These are phyloP conservation scores for Coccomyxa subellipsoidea DNA, from an alignment of 163 green algal species.

Conservation along the genomic window DNA sequence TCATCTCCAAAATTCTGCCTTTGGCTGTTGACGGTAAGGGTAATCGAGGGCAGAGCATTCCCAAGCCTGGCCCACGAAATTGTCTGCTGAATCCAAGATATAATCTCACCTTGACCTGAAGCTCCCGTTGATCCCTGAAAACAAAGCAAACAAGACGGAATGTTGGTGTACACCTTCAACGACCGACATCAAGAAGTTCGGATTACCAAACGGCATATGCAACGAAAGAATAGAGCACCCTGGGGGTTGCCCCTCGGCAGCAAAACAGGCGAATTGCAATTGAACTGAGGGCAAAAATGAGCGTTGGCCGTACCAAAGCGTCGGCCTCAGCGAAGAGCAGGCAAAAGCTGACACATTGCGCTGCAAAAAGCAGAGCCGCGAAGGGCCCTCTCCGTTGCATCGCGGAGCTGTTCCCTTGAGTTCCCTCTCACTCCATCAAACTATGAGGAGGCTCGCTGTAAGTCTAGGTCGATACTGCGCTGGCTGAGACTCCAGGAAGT, in stretches of 20 bases:
- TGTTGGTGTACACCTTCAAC: background rate
- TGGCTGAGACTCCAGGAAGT: background rate
- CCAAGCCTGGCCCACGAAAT: too few species aligned
- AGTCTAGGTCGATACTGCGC: too few species aligned
- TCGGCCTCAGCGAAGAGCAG: conserved; percentile 1
- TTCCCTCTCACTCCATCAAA: background rate
- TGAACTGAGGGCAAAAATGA: background rate
- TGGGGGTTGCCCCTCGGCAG: background rate
- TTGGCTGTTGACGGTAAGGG: background rate
- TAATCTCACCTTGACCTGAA: background rate
- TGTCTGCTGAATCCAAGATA: too few species aligned
- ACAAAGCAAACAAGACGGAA: background rate
- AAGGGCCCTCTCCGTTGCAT: conserved; percentile 2
- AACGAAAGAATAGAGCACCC: background rate
- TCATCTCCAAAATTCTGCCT: too few species aligned
- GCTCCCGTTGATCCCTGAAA: background rate
- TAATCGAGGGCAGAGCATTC: too few species aligned
- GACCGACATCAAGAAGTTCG: background rate
- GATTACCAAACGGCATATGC: background rate
- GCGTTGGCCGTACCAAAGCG: conserved; percentile 3
- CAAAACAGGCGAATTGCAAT: background rate
- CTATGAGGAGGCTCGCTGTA: too few species aligned
- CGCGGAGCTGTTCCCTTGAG: background rate
- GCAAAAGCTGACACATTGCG: background rate
- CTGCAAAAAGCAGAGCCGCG: background rate